These are phyloP conservation scores for Kwoniella dendrophila DNA, from an alignment of 768 basidiomycete genomes.

Conservation along the genomic window DNA sequence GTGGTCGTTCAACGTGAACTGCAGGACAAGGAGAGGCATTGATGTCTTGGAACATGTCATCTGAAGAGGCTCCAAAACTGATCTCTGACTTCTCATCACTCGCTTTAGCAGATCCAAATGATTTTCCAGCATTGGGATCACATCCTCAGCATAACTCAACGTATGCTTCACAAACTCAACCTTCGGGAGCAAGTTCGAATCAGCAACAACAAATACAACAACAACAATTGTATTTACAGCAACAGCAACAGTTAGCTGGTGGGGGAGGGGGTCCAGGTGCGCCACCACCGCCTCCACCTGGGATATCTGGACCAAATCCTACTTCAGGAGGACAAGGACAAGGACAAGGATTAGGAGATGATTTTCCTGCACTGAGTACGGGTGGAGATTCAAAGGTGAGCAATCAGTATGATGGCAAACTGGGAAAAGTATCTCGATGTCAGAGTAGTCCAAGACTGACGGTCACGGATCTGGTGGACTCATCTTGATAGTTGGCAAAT, in stretches of 20 bases:
- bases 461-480: neutral
- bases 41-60: neutral
- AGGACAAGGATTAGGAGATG: slow-evolving; percentile 32
- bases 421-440: neutral
- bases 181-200: slow-evolving; percentile 24
- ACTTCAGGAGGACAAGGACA: slow-evolving; percentile 24
- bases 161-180: slow-evolving; percentile 48
- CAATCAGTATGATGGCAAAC: too few species aligned
- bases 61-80: neutral
- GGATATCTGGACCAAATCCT: slow-evolving; percentile 33
- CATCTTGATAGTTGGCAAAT: slow-evolving; percentile 33
- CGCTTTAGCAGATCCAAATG: slow-evolving; percentile 39
- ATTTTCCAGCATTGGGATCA: slow-evolving; percentile 53
- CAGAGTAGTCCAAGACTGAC: neutral
- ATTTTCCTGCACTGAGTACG: slow-evolving; percentile 48
- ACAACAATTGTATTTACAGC: slow-evolving; percentile 43
- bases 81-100: neutral
- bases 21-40: neutral
- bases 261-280: too few species aligned
- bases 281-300: slow-evolving; percentile 44
- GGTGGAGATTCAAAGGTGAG: slow-evolving; percentile 35
- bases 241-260: slow-evolving; percentile 31
- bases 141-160: slow-evolving; percentile 36
- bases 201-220: slow-evolving; percentile 32
- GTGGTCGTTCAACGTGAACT: too few species aligned